These are phyloP conservation scores for Phytophthora sansomeana DNA, from an alignment of 352 stramenopile species.

Conservation along the genomic window DNA sequence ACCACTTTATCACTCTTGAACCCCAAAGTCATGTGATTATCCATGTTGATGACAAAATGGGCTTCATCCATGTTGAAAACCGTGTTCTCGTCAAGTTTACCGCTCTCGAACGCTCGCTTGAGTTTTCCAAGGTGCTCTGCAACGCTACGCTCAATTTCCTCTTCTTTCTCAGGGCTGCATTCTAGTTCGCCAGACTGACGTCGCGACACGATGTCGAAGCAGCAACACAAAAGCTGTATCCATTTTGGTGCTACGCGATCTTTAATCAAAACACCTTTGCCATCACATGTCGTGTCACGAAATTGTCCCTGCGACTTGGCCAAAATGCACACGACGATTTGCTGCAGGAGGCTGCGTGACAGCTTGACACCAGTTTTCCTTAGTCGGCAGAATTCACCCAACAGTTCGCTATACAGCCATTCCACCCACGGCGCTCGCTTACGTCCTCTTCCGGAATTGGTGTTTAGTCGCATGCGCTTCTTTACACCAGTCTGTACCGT, in stretches of 20 bases:
- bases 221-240: background rate
- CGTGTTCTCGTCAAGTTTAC: background rate
- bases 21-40: slow-evolving; percentile 1
- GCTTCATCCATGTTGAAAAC: slow-evolving; percentile 11
- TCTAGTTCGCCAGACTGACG: background rate
- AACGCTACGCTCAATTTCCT: background rate
- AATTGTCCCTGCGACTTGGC: background rate
- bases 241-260: background rate
- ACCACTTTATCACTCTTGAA: background rate
- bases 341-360: background rate
- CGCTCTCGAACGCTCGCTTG: background rate
- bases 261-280: background rate
- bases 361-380: background rate
- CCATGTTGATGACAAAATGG: slow-evolving; percentile 5
- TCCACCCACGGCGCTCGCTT: background rate
- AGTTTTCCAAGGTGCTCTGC: background rate
- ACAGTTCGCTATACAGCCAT: background rate
- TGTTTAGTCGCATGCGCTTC: background rate
- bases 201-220: background rate
- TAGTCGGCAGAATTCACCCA: background rate
- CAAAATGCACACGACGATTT: background rate
- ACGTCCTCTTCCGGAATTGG: background rate
- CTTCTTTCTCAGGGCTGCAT: background rate
- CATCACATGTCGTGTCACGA: background rate
- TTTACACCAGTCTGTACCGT: background rate